Conservation (phyloP, 2,329 filamentous ascomycete genomes). For the Pseudopyrenochaeta lycopersici region DNA sequence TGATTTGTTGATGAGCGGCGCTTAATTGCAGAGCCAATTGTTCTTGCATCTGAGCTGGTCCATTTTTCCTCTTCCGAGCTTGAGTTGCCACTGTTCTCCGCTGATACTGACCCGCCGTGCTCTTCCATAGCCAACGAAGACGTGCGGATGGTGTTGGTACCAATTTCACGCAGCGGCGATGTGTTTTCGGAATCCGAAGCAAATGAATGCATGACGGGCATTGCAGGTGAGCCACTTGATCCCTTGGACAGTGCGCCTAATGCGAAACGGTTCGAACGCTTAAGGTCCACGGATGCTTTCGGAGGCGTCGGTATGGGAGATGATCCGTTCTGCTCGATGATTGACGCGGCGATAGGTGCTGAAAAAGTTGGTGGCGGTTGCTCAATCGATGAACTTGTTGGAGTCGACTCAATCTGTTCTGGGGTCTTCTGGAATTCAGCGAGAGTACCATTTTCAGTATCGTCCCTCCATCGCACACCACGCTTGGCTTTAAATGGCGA, state of each 20-base stretch:
- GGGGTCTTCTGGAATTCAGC: constrained; percentile 94
- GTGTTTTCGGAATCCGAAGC: constrained; percentile 66
- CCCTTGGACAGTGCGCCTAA: constrained; percentile 83
- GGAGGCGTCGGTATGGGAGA: constrained; percentile 67
- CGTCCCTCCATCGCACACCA: constrained; percentile 90
- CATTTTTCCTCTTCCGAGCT: constrained; percentile 61
- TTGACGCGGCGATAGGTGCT: constrained; percentile 39
- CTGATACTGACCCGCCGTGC: constrained; percentile 33
- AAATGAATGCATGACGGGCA: constrained; percentile 64
- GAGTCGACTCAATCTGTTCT: constrained; percentile 69
- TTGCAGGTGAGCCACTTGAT: constrained; percentile 68
- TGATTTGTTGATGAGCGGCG: constrained; percentile 58
- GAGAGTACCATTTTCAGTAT: constrained; percentile 83
- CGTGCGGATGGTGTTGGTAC: constrained; percentile 50
- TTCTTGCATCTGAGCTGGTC: constrained; percentile 61
- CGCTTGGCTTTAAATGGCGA: constrained; percentile 71
- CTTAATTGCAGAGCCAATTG: constrained; percentile 65
- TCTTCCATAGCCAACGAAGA: constrained; percentile 66
- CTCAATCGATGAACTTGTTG: constrained; percentile 65
- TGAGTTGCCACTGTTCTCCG: constrained; percentile 45
- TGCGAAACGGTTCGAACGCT: constrained; percentile 78
- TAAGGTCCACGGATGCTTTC: constrained; percentile 67
- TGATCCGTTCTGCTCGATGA: constrained; percentile 52
- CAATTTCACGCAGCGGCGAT: constrained; percentile 57
- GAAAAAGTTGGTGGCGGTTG: constrained; percentile 63